phyloP scores from a whole-genome alignment of 1,284 basidiomycete species.

The Anthracocystis panici-leucophaei region DNA sequence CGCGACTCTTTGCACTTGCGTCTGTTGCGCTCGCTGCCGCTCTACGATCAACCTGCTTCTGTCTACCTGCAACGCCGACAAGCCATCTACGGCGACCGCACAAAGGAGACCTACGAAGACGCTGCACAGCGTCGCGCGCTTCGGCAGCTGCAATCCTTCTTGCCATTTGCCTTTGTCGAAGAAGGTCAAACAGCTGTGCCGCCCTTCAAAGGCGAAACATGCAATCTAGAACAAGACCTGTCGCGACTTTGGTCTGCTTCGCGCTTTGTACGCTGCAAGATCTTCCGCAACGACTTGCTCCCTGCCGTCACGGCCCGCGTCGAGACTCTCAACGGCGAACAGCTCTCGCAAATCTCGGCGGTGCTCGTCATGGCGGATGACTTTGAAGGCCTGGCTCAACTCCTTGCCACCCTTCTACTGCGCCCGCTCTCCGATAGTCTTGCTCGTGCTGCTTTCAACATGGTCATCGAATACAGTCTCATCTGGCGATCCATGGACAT shows the following conservation, averaged over 20 bases:
- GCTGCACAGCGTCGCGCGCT: conserved; percentile 62
- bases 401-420: conserved; percentile 34
- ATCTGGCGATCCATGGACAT: conserved; percentile 50
- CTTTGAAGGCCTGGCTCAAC: conserved; percentile 44
- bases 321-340: conserved; percentile 30
- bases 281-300: conserved; percentile 37
- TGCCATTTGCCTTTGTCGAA: conserved; percentile 40
- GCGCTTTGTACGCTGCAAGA: conserved; percentile 49
- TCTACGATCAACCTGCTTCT: conserved; percentile 46
- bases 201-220: neutral
- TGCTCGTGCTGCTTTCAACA: conserved; percentile 39
- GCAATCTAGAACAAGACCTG: conserved; percentile 10
- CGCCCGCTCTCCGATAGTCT: conserved; percentile 37
- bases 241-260: conserved; percentile 59
- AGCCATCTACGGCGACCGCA: conserved; percentile 65
- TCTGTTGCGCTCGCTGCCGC: conserved; percentile 60
- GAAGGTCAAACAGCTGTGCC: neutral
- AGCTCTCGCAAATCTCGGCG: conserved; percentile 35
- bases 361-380: conserved; percentile 38
- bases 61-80: conserved; percentile 58
- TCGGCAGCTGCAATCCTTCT: conserved; percentile 50
- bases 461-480: conserved; percentile 42
- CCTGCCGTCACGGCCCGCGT: conserved; percentile 38
- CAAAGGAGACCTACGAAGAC: conserved; percentile 66
- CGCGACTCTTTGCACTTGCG: conserved; percentile 52